Evolutionary conservation across 2,329 filamentous ascomycete genomes (phyloP).

Genomic region (Knufia petricola): DNA sequence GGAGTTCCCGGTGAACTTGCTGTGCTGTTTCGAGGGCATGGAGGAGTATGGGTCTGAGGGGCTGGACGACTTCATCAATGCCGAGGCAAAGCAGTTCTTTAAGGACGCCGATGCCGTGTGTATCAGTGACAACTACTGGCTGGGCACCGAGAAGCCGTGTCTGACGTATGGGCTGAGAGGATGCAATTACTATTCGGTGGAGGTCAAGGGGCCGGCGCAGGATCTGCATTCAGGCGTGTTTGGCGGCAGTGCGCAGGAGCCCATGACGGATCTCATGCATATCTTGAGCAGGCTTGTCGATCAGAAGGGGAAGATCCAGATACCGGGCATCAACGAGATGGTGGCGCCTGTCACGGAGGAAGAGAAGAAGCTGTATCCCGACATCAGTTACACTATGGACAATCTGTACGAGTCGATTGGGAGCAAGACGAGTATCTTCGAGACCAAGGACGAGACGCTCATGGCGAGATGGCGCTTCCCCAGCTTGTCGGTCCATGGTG

Average conservation of each 20-base stretch:
- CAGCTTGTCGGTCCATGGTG: constrained; percentile 83
- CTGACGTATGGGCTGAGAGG: constrained; percentile 93
- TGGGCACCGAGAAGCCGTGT: constrained; percentile 96
- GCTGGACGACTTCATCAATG: constrained; percentile 85
- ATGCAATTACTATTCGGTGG: constrained; percentile 94
- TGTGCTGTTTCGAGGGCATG: constrained; percentile 99
- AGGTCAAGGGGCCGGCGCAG: constrained; percentile 80
- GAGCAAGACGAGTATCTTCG: constrained; percentile 74
- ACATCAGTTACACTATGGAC: constrained; percentile 92
- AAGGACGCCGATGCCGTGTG: constrained; percentile 92
- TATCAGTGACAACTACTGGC: constrained; percentile 99
- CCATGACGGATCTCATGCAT: constrained; percentile 89
- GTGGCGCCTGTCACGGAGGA: constrained; percentile 81
- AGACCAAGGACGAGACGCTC: constrained; percentile 81
- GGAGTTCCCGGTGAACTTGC: constrained; percentile 91
- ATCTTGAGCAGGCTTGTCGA: constrained; percentile 79
- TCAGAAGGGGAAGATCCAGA: constrained; percentile 81
- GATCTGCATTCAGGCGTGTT: constrained; percentile 97
- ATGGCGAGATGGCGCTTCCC: constrained; percentile 96
- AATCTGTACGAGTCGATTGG: constrained; percentile 87
- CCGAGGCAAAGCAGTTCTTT: constrained; percentile 88
- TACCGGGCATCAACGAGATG: constrained; percentile 87
- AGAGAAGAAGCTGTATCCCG: constrained; percentile 77
- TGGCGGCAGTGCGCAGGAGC: constrained; percentile 90
- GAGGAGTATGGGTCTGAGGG: constrained; percentile 96